A percentile compares a stretch with the other conserved stretches of the same genome.
Evolutionary conservation across 148 eudicot species (phyloP).

Genomic region (Fagopyrum homotropicum): DNA sequence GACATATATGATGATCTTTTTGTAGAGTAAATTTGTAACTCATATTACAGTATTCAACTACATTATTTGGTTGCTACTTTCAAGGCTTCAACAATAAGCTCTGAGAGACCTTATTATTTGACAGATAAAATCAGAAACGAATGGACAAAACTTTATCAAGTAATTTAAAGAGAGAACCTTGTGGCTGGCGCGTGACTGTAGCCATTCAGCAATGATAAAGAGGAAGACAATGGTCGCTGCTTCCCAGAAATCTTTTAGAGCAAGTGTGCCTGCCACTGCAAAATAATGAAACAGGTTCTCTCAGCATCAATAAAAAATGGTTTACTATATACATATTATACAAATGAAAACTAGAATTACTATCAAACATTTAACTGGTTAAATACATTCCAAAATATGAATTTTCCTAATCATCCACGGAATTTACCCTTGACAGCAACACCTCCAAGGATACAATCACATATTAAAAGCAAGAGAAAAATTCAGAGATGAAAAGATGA

Average conservation of each 20-base stretch:
- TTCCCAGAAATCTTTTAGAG: slow-evolving; percentile 62
- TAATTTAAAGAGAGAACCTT: slow-evolving; percentile 33
- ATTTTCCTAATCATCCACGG: neutral
- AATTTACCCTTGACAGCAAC: neutral
- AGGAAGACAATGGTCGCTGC: slow-evolving; percentile 84
- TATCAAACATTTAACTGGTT: neutral
- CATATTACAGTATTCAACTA: neutral
- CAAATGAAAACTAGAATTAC: neutral
- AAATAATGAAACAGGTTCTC: neutral
- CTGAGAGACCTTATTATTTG: neutral
- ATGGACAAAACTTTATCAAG: neutral
- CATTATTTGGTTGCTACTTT: too few relatives aligned
- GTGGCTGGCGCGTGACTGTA: slow-evolving; percentile 79
- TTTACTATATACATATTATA: neutral
- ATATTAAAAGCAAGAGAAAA: neutral
- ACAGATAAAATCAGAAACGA: neutral
- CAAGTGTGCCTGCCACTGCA: slow-evolving; percentile 66
- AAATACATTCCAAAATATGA: neutral
- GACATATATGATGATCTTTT: neutral
- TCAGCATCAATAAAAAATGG: neutral
- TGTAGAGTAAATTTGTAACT: neutral
- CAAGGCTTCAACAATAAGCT: too few relatives aligned
- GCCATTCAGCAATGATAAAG: slow-evolving; percentile 86
- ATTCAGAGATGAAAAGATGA: neutral
- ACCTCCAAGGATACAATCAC: neutral